Base-by-base conservation (phyloP, 2,329 filamentous ascomycete species). In the Pseudogymnoascus sp. region DNA sequence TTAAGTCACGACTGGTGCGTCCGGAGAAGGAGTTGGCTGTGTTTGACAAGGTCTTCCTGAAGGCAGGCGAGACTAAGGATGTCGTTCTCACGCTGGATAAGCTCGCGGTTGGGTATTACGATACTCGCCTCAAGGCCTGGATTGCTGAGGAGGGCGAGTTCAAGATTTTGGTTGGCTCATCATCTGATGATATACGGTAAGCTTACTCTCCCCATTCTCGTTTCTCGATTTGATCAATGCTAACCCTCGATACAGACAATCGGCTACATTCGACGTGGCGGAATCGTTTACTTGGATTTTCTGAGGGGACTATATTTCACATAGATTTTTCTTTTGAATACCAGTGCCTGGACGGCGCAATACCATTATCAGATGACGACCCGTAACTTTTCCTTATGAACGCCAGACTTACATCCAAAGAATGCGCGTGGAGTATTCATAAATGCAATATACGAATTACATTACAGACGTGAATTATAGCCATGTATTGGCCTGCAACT, bases 11-110 rank as follows among this genome's bases (percentile, higher is more conserved):
- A 8, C 76, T 90, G n/a, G 82, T 82, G 0, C 77, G 87, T 21
- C 87, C 87, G 0, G 82, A 85, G 68, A 90, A 90, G 74, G 88
- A 91, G 74, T 77, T 91, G 1, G 85, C 86, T 35, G 86, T 85
- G 0, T 91, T 90, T 69, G 81, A 82, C 64, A 90, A 89, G 74
- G 80, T 88, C 0, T 78, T 75, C 60, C 73, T 90, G 2, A 77
- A 82, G 50, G 76, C 80, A 1, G 85, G 83, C 3, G 80, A 79
- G 67, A 75, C 74, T 4, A 73, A 77, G 68, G 69, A 65, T 11
- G 78, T 77, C 0, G 71, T 73, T 21, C 68, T 82, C 40, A 72
- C 66, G 24, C 68, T 81, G 4, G 75, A 81, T 65, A 80, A 78
- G 68, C 77, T 81, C 63, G 77, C 78, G 2, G 75, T 80, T 8